Base-by-base conservation (phyloP, 176 grass and related monocot genomes). In the Saccharum spontaneum region DNA sequence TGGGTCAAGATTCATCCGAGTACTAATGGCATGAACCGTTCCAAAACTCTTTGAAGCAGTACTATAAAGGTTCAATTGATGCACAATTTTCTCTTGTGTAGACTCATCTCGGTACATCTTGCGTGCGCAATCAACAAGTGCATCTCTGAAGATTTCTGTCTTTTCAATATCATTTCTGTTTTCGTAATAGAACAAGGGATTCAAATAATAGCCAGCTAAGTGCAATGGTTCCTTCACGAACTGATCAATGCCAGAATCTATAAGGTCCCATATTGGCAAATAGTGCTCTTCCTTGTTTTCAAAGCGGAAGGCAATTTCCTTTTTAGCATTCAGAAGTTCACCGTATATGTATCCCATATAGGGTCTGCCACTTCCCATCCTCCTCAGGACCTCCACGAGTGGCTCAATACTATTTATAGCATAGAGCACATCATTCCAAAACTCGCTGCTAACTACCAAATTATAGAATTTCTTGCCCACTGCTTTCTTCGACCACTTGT, bases 341-440 rank as follows among this genome's bases (percentile, higher is more conserved):
- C 41, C 28, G 37, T 80, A 67, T 36, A 50, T 80, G 63, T 22
- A 80, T 22, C 17, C 63, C 79, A 82, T 82, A 41, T 13, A 71
- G 37, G 23, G 48, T 39, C 34, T 40, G 4, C 48, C 66, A 82
- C 79, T 28, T 12, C 20, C 49, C 23, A 71, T 71, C 33, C 22
- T 71, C 67, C 67, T 82, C n/a, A 71, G 49, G 28, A 59, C 67
- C n/a, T 43, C 49, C 79, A 82, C 36, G 59, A 71, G 14, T 59
- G 67, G 79, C 15, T 82, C 67, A 59, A 82, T 24, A 71, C 34
- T 30, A 50, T 71, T 71, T 39, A 82, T 82, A 82, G 15, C 36
- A 82, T 60, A 59, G 3, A 41, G 31, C 49, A 71, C 49, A 10
- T 23, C 10, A 82, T 59, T 1, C 79, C 79, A 71, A 41, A 82